Conservation (phyloP, 306 rosid species). For the Carpinus fangiana region DNA sequence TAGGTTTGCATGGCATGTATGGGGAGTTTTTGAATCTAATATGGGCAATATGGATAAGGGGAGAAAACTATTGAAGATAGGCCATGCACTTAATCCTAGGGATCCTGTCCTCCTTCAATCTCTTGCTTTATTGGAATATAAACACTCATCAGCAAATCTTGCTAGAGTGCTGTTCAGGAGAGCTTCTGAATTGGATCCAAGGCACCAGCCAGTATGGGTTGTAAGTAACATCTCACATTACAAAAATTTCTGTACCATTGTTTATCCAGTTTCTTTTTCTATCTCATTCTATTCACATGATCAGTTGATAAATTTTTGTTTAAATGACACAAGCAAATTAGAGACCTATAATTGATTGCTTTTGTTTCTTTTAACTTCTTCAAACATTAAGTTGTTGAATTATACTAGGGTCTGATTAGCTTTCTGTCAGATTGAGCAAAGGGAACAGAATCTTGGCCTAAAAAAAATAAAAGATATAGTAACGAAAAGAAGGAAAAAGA, state of each 20-base stretch:
- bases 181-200: conserved; percentile 89
- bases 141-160: conserved; percentile 70
- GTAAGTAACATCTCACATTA: conserved; percentile 44
- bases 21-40: conserved; percentile 95
- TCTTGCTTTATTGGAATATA: conserved; percentile 88
- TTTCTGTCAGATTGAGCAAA: background rate
- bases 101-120: conserved; percentile 95
- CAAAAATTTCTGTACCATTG: background rate
- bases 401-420: background rate
- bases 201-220: conserved; percentile 96
- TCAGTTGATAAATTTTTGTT: background rate
- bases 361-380: background rate
- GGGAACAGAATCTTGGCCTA: background rate
- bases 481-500: background rate
- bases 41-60: conserved; percentile 70
- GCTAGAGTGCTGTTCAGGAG: conserved; percentile 82
- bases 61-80: conserved; percentile 80
- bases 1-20: conserved; percentile 93
- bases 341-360: background rate
- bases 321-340: background rate
- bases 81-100: conserved; percentile 86
- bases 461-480: background rate
- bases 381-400: background rate
- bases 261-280: background rate
- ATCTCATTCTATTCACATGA: background rate